A percentile compares a stretch with the other conserved stretches of the same genome.
These are phyloP conservation scores for Lecanoromycetidae sp. DNA, from an alignment of 2,329 filamentous ascomycete species.

Conservation along the genomic window DNA sequence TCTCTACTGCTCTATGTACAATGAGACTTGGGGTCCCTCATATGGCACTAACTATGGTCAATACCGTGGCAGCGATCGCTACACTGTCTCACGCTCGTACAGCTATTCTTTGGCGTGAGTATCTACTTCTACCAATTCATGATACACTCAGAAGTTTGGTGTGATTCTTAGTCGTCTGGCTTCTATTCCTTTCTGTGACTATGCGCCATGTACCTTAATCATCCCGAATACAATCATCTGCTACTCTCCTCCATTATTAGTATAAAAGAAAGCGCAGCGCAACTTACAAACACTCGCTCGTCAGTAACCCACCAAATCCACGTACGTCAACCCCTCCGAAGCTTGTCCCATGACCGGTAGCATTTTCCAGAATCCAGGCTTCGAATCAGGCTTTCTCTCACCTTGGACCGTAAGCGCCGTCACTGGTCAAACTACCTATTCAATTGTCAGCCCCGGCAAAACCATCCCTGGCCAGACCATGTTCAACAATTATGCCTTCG, in stretches of 20 bases:
- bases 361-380: background rate
- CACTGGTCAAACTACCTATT: background rate
- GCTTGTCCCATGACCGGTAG: too few species aligned
- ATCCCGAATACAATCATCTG: too few species aligned
- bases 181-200: too few species aligned
- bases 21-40: constrained; percentile 8
- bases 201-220: too few species aligned
- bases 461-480: background rate
- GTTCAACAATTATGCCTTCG: constrained; percentile 3
- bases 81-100: constrained; percentile 3
- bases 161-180: too few species aligned
- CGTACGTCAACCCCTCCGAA: too few species aligned
- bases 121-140: too few species aligned
- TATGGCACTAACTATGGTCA: constrained; percentile 8
- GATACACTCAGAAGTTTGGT: too few species aligned
- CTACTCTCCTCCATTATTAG: too few species aligned
- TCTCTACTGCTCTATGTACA: constrained; percentile 27
- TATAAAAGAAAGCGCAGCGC: too few species aligned
- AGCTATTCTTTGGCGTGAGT: constrained; percentile 1
- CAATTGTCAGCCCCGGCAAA: background rate
- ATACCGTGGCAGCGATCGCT: constrained; percentile 1
- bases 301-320: too few species aligned
- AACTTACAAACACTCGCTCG: too few species aligned
- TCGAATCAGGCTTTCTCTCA: constrained; percentile 1
- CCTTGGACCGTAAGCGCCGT: background rate